phyloP scores from a whole-genome alignment of 2,329 filamentous ascomycete genomes.

The Fusarium sp. region DNA sequence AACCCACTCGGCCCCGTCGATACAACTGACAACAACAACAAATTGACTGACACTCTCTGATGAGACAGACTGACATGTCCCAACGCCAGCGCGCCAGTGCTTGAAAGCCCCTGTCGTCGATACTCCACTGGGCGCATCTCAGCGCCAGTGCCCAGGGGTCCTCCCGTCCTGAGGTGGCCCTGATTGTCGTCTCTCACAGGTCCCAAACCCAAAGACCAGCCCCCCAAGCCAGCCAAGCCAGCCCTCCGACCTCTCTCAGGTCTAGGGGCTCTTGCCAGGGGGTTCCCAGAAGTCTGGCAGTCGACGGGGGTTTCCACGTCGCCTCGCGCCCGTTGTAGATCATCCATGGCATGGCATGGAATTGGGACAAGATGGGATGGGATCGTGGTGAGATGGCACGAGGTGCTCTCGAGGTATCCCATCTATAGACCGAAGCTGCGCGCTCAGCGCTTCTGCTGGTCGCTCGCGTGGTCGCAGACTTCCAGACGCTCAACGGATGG shows the following conservation, averaged over 20 bases:
- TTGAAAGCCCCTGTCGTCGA: constrained; percentile 21
- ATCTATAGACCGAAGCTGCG: neutral
- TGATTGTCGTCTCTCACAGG: constrained; percentile 16
- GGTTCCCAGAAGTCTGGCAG: constrained; percentile 35
- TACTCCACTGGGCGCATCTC: constrained; percentile 44
- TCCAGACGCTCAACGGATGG: constrained; percentile 35
- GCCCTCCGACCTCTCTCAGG: constrained; percentile 20
- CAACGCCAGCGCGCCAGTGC: constrained; percentile 23
- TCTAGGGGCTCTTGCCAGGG: constrained; percentile 30
- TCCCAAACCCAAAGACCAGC: constrained; percentile 17
- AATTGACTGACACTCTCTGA: constrained; percentile 15
- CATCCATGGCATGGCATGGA: constrained; percentile 38
- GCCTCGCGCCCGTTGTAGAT: constrained; percentile 39
- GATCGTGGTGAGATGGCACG: constrained; percentile 34
- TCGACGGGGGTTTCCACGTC: constrained; percentile 33
- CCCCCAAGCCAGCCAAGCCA: constrained; percentile 6
- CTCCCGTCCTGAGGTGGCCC: constrained; percentile 32
- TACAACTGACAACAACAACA: constrained; percentile 6
- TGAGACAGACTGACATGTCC: constrained; percentile 34
- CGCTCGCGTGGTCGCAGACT: constrained; percentile 34
- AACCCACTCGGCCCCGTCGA: neutral
- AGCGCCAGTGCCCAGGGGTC: constrained; percentile 43
- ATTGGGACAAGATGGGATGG: constrained; percentile 38
- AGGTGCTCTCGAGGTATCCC: constrained; percentile 10
- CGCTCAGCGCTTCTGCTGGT: constrained; percentile 33